Conservation (phyloP, 306 rosid species). For the Lathyrus tuberosus region DNA sequence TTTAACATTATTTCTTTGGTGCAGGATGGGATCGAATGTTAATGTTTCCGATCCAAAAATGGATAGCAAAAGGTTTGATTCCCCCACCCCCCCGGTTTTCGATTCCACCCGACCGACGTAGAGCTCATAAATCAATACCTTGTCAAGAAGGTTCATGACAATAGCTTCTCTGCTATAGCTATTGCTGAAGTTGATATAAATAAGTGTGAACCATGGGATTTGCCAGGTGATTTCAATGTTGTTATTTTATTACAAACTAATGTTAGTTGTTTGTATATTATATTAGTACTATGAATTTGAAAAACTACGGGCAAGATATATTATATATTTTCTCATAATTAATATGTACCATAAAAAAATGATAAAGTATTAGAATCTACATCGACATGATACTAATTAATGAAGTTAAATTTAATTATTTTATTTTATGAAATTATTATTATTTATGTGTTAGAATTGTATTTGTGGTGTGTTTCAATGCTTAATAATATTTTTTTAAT, state of each 20-base stretch:
- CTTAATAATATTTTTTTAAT: not conserved
- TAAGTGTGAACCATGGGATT: slow-evolving; percentile 89
- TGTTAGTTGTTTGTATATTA: not conserved
- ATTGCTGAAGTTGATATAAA: slow-evolving; percentile 77
- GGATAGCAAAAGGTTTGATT: slow-evolving; percentile 46
- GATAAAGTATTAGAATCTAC: no score
- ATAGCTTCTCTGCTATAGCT: slow-evolving; percentile 54
- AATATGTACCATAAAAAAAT: no score
- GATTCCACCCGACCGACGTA: slow-evolving; percentile 82
- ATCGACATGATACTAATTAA: no score
- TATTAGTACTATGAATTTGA: no score
- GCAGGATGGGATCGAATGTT: slow-evolving; percentile 46
- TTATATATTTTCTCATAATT: no score
- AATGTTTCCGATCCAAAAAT: slow-evolving; percentile 31
- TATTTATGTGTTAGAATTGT: no score
- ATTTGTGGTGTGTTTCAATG: not conserved
- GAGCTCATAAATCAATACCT: slow-evolving; percentile 75
- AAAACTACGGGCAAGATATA: no score
- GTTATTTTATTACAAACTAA: no score
- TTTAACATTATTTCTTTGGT: no score
- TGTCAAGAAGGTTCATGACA: slow-evolving; percentile 57
- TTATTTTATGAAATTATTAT: no score
- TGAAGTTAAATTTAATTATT: no score
- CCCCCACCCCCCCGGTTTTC: slow-evolving; percentile 78
- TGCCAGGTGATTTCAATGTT: slow-evolving; percentile 61